phyloP scores from a whole-genome alignment of 306 rosid species.

The Fragaria iinumae region DNA sequence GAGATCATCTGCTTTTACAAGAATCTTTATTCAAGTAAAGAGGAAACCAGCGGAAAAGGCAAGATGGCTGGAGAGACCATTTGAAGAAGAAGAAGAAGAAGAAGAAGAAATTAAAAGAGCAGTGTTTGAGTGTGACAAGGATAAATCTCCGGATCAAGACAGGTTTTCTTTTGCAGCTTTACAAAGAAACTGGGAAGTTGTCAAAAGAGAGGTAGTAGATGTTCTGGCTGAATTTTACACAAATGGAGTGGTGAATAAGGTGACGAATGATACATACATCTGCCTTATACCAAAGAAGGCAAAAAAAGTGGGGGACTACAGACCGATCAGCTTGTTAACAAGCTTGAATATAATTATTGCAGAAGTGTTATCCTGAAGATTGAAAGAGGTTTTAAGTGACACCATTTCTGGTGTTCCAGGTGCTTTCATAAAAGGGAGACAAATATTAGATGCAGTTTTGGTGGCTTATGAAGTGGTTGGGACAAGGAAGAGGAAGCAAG shows the following conservation, averaged over 20 bases:
- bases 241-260: background rate
- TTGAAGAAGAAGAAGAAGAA: too few species aligned
- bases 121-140: background rate
- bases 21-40: too few species aligned
- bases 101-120: too few species aligned
- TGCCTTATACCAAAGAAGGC: background rate
- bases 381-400: background rate
- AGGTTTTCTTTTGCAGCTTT: background rate
- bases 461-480: background rate
- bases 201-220: background rate
- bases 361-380: background rate
- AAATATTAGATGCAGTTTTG: background rate
- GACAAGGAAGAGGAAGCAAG: background rate
- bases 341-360: background rate
- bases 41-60: too few species aligned
- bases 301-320: background rate
- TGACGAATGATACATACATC: background rate
- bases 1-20: too few species aligned
- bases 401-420: background rate
- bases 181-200: background rate
- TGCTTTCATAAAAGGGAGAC: background rate
- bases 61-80: too few species aligned
- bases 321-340: background rate
- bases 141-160: background rate
- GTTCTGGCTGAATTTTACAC: background rate